Evolutionary conservation across 306 rosid species (phyloP).

Genomic region (Cajanus cajan): DNA sequence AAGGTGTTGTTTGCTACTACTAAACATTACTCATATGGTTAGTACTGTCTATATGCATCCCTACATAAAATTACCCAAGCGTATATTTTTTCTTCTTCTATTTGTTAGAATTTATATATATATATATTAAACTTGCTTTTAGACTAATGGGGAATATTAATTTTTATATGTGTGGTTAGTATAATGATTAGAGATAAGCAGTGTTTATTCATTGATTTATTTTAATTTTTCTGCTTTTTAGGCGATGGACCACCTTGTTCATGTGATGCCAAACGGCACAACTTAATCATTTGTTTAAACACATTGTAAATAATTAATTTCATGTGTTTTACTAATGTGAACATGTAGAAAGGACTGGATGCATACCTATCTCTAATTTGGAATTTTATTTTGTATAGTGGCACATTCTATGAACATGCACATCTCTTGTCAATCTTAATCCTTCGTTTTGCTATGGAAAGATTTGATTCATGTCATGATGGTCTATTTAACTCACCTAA

Average conservation of each 20-base stretch:
- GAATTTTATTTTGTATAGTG: slow-evolving; percentile 52
- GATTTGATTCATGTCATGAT: slow-evolving; percentile 28
- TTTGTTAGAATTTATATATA: not conserved
- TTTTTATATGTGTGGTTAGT: slow-evolving; percentile 25
- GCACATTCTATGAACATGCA: slow-evolving; percentile 42
- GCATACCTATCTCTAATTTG: slow-evolving; percentile 49
- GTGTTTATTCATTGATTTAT: not conserved
- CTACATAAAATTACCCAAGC: not conserved
- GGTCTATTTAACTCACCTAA: slow-evolving; percentile 31
- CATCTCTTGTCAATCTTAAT: slow-evolving; percentile 20
- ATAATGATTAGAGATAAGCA: slow-evolving; percentile 24
- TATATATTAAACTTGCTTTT: not conserved
- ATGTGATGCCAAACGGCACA: slow-evolving; percentile 53
- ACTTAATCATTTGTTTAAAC: slow-evolving; percentile 26
- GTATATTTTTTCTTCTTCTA: not conserved
- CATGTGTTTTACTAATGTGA: slow-evolving; percentile 29
- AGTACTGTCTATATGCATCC: slow-evolving; percentile 21
- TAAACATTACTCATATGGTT: slow-evolving; percentile 10
- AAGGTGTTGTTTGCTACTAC: not conserved
- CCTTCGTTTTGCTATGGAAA: slow-evolving; percentile 23
- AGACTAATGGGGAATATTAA: slow-evolving; percentile 20
- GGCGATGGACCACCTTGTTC: slow-evolving; percentile 51
- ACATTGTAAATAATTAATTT: slow-evolving; percentile 28
- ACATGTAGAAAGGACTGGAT: slow-evolving; percentile 21
- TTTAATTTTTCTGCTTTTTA: slow-evolving; percentile 4